These are phyloP conservation scores for Syzygium grande DNA, from an alignment of 345 rosid genomes.

Conservation along the genomic window DNA sequence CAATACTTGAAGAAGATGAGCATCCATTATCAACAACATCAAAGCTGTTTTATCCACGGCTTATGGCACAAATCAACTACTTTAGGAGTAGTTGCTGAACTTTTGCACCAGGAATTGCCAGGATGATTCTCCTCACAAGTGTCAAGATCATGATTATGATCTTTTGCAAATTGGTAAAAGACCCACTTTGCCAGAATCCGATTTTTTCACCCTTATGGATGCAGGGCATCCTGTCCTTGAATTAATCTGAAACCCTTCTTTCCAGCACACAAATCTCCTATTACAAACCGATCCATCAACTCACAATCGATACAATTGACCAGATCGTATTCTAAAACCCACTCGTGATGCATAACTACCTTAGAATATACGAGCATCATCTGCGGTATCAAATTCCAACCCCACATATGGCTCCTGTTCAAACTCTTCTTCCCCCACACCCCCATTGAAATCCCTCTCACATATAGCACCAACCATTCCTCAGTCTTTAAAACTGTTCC, in stretches of 20 bases:
- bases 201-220: slow-evolving; percentile 71
- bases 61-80: slow-evolving; percentile 27
- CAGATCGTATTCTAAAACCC: slow-evolving; percentile 63
- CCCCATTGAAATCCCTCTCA: too few relatives aligned
- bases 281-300: slow-evolving; percentile 75
- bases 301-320: slow-evolving; percentile 70
- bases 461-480: too few relatives aligned
- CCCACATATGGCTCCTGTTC: slow-evolving; percentile 49
- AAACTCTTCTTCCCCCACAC: slow-evolving; percentile 27
- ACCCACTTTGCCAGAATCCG: too few relatives aligned
- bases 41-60: slow-evolving; percentile 39
- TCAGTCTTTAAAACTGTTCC: too few relatives aligned
- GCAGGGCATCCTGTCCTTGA: slow-evolving; percentile 88
- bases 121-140: slow-evolving; percentile 20
- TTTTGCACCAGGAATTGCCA: slow-evolving; percentile 17
- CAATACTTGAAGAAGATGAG: slow-evolving; percentile 32
- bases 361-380: slow-evolving; percentile 66
- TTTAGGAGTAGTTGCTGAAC: slow-evolving; percentile 28
- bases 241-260: slow-evolving; percentile 81
- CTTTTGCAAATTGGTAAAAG: slow-evolving; percentile 62
- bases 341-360: slow-evolving; percentile 30
- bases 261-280: slow-evolving; percentile 69
- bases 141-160: slow-evolving; percentile 80
- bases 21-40: slow-evolving; percentile 30
- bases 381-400: slow-evolving; percentile 60